Percentiles rank a stretch among this genome's conserved stretches.
Conservation (phyloP, 805 yeast species). For the Lachancea meyersii region DNA sequence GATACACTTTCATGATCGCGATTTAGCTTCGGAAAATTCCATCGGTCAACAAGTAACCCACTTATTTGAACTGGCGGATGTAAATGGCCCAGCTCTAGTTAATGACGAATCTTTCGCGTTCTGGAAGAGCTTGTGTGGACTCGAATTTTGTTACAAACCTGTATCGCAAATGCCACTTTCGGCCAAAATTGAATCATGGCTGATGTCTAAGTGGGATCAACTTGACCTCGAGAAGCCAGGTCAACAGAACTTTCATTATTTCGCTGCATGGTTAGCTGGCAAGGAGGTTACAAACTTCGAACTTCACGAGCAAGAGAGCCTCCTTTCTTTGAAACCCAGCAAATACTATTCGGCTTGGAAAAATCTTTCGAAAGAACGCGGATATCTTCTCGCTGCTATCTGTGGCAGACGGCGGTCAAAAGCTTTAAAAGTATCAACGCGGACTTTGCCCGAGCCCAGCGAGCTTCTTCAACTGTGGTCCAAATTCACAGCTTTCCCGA, state of each 20-base stretch:
- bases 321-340: neutral
- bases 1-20: slow-evolving; percentile 16
- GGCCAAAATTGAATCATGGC: slow-evolving; percentile 45
- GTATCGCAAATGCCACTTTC: slow-evolving; percentile 26
- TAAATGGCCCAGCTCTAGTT: slow-evolving; percentile 52
- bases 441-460: slow-evolving; percentile 1
- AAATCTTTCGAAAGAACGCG: slow-evolving; percentile 12
- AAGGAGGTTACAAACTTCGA: neutral
- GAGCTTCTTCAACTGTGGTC: slow-evolving; percentile 10
- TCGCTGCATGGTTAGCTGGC: slow-evolving; percentile 42
- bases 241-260: slow-evolving; percentile 26
- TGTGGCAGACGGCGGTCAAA: neutral
- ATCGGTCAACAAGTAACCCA: slow-evolving; percentile 43
- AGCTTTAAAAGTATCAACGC: neutral
- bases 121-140: slow-evolving; percentile 43
- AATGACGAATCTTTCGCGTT: slow-evolving; percentile 44
- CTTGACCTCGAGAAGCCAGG: slow-evolving; percentile 11
- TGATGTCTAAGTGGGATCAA: slow-evolving; percentile 41
- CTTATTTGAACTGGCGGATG: slow-evolving; percentile 47
- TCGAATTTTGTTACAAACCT: slow-evolving; percentile 34
- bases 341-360: slow-evolving; percentile 10
- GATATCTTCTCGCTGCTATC: slow-evolving; percentile 12
- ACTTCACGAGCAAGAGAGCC: neutral
- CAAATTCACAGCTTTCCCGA: slow-evolving; percentile 13
- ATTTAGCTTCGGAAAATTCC: slow-evolving; percentile 33